These are phyloP conservation scores for Lentinula lateritia DNA, from an alignment of 768 basidiomycete genomes.

Conservation along the genomic window DNA sequence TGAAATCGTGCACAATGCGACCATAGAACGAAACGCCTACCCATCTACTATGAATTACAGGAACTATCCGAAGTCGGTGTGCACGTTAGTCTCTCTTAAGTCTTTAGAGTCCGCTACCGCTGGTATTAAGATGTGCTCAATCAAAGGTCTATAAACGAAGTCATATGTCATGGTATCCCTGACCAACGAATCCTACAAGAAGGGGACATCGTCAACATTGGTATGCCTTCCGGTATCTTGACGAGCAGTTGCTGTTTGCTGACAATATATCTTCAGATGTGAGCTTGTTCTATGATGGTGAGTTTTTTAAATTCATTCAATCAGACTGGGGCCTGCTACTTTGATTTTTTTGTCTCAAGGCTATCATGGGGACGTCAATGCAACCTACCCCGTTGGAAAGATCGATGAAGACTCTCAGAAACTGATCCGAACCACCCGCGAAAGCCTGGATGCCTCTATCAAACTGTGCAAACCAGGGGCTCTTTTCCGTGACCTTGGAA, in stretches of 20 bases:
- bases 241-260: slow-evolving; percentile 11
- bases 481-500: slow-evolving; percentile 84
- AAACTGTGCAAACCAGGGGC: slow-evolving; percentile 91
- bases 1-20: slow-evolving; percentile 87
- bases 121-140: neutral
- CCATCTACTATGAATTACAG: slow-evolving; percentile 93
- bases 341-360: slow-evolving; percentile 35
- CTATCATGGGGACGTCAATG: slow-evolving; percentile 90
- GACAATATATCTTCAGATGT: slow-evolving; percentile 47
- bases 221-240: slow-evolving; percentile 30
- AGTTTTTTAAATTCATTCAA: neutral
- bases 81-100: slow-evolving; percentile 61
- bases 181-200: slow-evolving; percentile 79
- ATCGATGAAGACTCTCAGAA: slow-evolving; percentile 80
- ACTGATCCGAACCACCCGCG: slow-evolving; percentile 77
- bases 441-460: slow-evolving; percentile 86
- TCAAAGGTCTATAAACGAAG: slow-evolving; percentile 86
- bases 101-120: neutral
- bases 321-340: slow-evolving; percentile 7
- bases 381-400: slow-evolving; percentile 84
- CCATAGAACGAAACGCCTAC: slow-evolving; percentile 85
- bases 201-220: slow-evolving; percentile 96
- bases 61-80: slow-evolving; percentile 90
- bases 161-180: slow-evolving; percentile 96
- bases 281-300: slow-evolving; percentile 74